Base-by-base conservation (phyloP, 2,329 filamentous ascomycete genomes). In the Colletotrichum sp. region DNA sequence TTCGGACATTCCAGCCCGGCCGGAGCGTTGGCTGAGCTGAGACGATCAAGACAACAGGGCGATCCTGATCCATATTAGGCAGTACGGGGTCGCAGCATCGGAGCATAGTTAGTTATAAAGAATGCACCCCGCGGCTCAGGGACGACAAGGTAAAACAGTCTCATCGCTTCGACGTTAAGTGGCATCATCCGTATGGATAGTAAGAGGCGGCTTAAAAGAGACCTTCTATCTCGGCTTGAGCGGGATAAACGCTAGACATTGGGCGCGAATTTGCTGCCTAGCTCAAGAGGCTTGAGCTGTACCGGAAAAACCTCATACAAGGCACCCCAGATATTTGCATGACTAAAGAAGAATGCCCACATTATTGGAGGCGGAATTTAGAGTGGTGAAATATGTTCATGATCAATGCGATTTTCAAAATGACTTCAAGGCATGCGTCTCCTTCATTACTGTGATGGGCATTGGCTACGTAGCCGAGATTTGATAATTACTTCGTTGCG, bases 211-310 rank as follows among this genome's bases (percentile, higher is more conserved):
- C 0, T 52, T 8, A 0, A 7, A 52, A 0, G 0, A 22, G 44
- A 52, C 10, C 13, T 52, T 90, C 3, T 86, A 90, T 28, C 80
- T 90, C 16, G 89, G 89, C 1, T 80, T 82, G 75, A 79, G 85
- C 71, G 78, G 74, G 1, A 72, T 88, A 7, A 72, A 30, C 28
- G 28, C 28, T 8, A 28, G 28, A 28, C 28, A 28, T 28, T 28
- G 28, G 28, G 28, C 28, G 28, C 28, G 8, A 32, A 32, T 32
- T 32, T 10, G 30, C 30, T 10, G 30, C 30, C 30, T 32, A 32
- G 10, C 30, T 6, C 30, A 32, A 32, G 1, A 32, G 30, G 1
- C 30, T 32, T 32, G 30, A 32, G 30, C 34, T 36, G 13, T 36
- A 36, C 13, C 34, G 85, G 62, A 79, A 90, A 18, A 83, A 73